These are phyloP conservation scores for Xylaria sp. DNA, from an alignment of 2,329 filamentous ascomycete genomes.

Conservation along the genomic window DNA sequence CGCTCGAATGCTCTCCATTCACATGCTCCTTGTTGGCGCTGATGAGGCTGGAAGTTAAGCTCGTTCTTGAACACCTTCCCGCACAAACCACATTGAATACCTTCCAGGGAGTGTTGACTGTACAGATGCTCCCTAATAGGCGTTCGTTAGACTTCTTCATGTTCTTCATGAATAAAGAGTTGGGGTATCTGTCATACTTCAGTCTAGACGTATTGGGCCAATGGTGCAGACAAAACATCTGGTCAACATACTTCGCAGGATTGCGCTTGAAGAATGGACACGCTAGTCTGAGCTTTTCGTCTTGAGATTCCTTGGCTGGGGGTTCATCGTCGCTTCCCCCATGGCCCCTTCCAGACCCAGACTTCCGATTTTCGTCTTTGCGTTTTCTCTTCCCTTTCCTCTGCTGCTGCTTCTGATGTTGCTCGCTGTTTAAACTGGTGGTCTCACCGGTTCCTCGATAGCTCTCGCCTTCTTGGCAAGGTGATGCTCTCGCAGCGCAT, in stretches of 20 bases:
- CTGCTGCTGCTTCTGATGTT: not conserved
- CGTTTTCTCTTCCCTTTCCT: not conserved
- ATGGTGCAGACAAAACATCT: not conserved
- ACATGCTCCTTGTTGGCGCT: not conserved
- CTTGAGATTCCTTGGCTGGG: not conserved
- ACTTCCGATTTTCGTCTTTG: not conserved
- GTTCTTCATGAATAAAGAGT: not conserved
- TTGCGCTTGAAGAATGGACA: conserved; percentile 1
- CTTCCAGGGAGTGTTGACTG: not conserved
- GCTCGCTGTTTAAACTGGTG: not conserved
- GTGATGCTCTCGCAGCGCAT: not conserved
- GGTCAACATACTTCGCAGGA: not conserved
- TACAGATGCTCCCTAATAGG: not conserved
- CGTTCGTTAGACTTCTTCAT: not conserved
- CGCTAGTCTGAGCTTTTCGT: not conserved
- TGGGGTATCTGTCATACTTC: not conserved
- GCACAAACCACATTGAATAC: not conserved
- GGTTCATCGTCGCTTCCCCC: not conserved
- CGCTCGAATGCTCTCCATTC: not conserved
- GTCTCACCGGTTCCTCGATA: not conserved
- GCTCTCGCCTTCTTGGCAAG: not conserved
- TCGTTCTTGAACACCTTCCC: not conserved
- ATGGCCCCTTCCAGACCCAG: not conserved
- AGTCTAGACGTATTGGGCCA: not conserved
- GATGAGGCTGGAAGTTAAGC: not conserved